Conservation (phyloP, 495 filamentous ascomycete species). For the Aspergillus taichungensis region DNA sequence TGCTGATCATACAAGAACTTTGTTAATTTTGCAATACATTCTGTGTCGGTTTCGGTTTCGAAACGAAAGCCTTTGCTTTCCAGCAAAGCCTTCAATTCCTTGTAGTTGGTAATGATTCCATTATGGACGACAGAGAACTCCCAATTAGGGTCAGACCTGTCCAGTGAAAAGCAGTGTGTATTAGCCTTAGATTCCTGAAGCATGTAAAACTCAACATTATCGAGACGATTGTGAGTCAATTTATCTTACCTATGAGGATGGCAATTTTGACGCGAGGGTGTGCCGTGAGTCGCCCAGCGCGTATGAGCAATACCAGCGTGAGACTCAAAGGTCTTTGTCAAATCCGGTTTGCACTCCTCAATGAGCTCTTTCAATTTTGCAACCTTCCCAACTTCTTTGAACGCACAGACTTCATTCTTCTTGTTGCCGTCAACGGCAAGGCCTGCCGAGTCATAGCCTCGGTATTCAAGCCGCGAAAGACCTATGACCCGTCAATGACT, state of each 20-base stretch:
- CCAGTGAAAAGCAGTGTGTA: constrained; percentile 5
- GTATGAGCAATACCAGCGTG: constrained; percentile 98
- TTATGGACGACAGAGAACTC: constrained; percentile 98
- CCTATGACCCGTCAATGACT: constrained; percentile 34
- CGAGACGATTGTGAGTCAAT: not conserved
- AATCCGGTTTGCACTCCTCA: constrained; percentile 69
- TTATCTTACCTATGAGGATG: constrained; percentile 83
- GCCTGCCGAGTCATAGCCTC: constrained; percentile 95
- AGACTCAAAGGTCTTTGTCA: constrained; percentile 88
- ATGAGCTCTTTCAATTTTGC: constrained; percentile 92
- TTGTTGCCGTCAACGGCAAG: constrained; percentile 95
- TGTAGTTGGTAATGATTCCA: constrained; percentile 99
- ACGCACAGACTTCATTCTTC: constrained; percentile 94
- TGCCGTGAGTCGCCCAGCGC: constrained; percentile 95
- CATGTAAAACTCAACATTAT: not conserved
- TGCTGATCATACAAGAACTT: constrained; percentile 98
- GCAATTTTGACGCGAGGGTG: constrained; percentile 89
- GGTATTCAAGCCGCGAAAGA: constrained; percentile 83
- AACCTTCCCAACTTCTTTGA: constrained; percentile 99
- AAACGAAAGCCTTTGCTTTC: constrained; percentile 94
- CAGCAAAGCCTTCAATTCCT: constrained; percentile 90
- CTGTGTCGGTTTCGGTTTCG: constrained; percentile 98
- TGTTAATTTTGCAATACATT: constrained; percentile 96
- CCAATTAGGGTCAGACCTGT: constrained; percentile 73
- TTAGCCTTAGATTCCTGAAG: not conserved